phyloP scores from a whole-genome alignment of 2,329 filamentous ascomycete genomes.

The Botrytis aclada region DNA sequence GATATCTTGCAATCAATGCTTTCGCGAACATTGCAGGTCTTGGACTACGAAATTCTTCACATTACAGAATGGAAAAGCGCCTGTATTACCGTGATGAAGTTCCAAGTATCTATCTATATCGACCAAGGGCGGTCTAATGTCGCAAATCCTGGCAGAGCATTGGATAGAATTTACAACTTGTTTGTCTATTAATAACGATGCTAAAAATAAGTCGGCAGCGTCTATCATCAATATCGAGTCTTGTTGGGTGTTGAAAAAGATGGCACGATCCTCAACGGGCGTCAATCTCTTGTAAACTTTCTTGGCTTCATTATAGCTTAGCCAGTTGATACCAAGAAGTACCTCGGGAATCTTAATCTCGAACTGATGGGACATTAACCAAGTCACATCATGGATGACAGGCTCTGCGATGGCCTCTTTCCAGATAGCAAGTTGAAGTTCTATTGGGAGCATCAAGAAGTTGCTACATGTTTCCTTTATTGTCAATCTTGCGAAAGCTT shows the following conservation, averaged over 20 bases:
- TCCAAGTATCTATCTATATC: background rate
- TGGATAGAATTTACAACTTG: background rate
- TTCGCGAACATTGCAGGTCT: constrained; percentile 1
- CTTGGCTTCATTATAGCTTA: background rate
- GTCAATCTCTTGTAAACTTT: background rate
- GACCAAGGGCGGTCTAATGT: background rate
- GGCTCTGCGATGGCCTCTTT: background rate
- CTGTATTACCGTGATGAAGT: rapidly evolving
- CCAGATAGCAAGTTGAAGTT: constrained; percentile 1
- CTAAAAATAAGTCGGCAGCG: background rate
- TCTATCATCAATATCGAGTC: background rate
- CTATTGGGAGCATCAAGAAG: background rate
- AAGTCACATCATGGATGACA: background rate
- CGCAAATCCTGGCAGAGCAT: background rate
- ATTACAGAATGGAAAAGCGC: background rate
- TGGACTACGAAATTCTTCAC: background rate
- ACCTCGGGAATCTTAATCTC: background rate
- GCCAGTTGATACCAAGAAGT: background rate
- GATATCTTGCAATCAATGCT: constrained; percentile 1
- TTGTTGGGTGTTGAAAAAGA: background rate
- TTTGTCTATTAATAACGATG: background rate
- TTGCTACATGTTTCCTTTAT: background rate
- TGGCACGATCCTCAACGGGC: background rate
- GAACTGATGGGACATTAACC: rapidly evolving
- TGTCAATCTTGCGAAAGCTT: background rate